Conservation (phyloP, 2,329 filamentous ascomycete genomes). For the Microdochium paspali region DNA sequence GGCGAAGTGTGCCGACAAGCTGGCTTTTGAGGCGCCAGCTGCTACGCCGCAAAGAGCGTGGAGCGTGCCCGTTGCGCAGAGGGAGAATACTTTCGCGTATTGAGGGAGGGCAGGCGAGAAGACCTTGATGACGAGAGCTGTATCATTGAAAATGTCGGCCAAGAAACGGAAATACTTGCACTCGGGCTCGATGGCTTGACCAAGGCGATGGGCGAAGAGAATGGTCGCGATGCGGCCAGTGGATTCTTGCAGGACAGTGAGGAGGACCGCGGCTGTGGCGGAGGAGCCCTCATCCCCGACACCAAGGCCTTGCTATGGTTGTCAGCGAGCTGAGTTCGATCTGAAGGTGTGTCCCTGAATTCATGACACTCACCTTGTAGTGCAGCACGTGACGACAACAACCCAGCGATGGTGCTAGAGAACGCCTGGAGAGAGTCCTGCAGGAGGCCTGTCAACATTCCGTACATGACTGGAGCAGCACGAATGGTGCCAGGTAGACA, state of each 20-base stretch:
- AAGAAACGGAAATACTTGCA: slow-evolving; percentile 84
- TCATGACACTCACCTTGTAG: slow-evolving; percentile 39
- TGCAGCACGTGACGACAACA: slow-evolving; percentile 75
- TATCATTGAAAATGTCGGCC: slow-evolving; percentile 82
- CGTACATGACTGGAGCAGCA: no score
- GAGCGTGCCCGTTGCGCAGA: slow-evolving; percentile 40
- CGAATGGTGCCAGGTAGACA: neutral
- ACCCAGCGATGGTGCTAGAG: slow-evolving; percentile 68
- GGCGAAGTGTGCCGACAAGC: slow-evolving; percentile 86
- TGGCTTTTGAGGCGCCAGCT: slow-evolving; percentile 82
- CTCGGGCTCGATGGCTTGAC: slow-evolving; percentile 77
- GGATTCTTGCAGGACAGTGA: slow-evolving; percentile 75
- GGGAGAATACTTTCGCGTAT: slow-evolving; percentile 36
- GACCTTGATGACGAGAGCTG: slow-evolving; percentile 77
- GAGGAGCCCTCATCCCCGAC: slow-evolving; percentile 74
- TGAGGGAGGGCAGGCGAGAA: slow-evolving; percentile 64
- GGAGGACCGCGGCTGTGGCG: slow-evolving; percentile 70
- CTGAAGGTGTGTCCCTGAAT: neutral
- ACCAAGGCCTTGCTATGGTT: slow-evolving; percentile 43
- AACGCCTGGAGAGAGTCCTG: slow-evolving; percentile 74
- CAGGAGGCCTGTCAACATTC: neutral
- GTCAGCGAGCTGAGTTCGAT: slow-evolving; percentile 15
- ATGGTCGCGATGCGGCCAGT: slow-evolving; percentile 79
- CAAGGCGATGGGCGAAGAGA: slow-evolving; percentile 72
- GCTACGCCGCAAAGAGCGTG: slow-evolving; percentile 75